Conservation (phyloP, 305 asterid species). For the Salvia sclarea region DNA sequence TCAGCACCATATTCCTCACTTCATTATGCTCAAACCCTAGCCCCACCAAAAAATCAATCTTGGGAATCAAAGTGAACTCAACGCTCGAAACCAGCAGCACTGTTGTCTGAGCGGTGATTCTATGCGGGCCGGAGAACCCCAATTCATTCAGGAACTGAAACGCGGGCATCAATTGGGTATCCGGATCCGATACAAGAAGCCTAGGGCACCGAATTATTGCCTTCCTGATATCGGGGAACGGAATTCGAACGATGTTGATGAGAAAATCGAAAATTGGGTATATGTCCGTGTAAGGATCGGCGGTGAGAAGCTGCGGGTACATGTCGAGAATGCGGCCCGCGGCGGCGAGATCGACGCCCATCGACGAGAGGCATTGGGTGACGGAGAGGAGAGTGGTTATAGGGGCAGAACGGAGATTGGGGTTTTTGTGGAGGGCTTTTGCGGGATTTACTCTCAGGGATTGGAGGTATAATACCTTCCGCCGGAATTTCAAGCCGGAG, state of each 20-base stretch:
- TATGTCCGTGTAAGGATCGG: conserved; percentile 52
- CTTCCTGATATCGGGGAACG: conserved; percentile 45
- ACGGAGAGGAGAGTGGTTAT: conserved; percentile 53
- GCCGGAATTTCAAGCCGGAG: conserved; percentile 60
- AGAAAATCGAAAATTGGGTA: conserved; percentile 64
- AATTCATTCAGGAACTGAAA: conserved; percentile 50
- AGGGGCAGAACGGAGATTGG: conserved; percentile 58
- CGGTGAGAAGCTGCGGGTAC: conserved; percentile 66
- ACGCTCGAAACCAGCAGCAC: conserved; percentile 75
- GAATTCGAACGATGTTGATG: conserved; percentile 46
- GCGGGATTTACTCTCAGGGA: conserved; percentile 49
- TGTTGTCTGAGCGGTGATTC: conserved; percentile 62
- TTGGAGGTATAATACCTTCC: conserved; percentile 57
- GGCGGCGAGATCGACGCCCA: conserved; percentile 59
- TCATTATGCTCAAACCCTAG: conserved; percentile 60
- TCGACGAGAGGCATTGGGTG: conserved; percentile 58
- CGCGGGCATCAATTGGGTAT: conserved; percentile 58
- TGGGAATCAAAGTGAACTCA: conserved; percentile 66
- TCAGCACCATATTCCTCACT: conserved; percentile 70
- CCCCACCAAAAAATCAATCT: conserved; percentile 56
- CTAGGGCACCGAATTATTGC: conserved; percentile 65
- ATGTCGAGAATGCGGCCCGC: conserved; percentile 72
- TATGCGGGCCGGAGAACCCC: conserved; percentile 58
- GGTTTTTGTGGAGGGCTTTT: conserved; percentile 67
- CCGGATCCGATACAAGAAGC: conserved; percentile 48